These are phyloP conservation scores for Diaporthe vaccinii DNA, from an alignment of 2,329 filamentous ascomycete species.

Conservation along the genomic window DNA sequence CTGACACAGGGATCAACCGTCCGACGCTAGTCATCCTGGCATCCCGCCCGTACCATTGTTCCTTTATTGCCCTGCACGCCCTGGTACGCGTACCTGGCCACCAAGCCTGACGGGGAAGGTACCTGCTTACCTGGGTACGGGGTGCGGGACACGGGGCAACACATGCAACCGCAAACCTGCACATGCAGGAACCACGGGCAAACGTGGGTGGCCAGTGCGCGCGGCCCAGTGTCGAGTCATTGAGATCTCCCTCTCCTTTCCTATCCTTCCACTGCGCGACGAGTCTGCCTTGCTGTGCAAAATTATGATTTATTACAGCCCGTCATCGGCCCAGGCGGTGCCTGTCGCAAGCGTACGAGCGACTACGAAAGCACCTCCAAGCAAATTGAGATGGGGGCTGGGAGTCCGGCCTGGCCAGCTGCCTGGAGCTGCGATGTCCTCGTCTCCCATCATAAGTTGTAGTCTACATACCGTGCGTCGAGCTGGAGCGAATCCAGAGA, in stretches of 20 bases:
- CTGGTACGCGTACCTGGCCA: slow-evolving; percentile 3
- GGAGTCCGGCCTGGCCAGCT: neutral
- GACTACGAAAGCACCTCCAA: neutral
- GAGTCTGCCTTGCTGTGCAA: neutral
- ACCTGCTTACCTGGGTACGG: neutral
- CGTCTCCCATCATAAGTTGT: neutral
- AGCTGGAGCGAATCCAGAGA: neutral
- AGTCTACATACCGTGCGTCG: neutral
- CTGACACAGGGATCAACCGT: slow-evolving; percentile 31
- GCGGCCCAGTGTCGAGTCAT: slow-evolving; percentile 25
- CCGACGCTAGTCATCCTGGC: slow-evolving; percentile 12
- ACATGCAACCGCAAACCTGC: slow-evolving; percentile 12
- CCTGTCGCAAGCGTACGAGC: neutral
- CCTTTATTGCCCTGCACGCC: neutral
- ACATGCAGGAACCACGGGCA: slow-evolving; percentile 24
- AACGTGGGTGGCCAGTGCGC: neutral
- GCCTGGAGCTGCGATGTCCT: neutral
- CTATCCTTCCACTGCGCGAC: neutral
- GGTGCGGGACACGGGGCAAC: neutral
- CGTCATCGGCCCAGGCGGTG: neutral
- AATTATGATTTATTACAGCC: neutral
- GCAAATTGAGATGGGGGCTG: neutral
- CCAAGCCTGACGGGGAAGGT: neutral
- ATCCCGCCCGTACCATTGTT: neutral
- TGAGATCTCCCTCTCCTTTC: slow-evolving; percentile 10